Conservation (phyloP, 345 rosid genomes). For the Hevea brasiliensis region DNA sequence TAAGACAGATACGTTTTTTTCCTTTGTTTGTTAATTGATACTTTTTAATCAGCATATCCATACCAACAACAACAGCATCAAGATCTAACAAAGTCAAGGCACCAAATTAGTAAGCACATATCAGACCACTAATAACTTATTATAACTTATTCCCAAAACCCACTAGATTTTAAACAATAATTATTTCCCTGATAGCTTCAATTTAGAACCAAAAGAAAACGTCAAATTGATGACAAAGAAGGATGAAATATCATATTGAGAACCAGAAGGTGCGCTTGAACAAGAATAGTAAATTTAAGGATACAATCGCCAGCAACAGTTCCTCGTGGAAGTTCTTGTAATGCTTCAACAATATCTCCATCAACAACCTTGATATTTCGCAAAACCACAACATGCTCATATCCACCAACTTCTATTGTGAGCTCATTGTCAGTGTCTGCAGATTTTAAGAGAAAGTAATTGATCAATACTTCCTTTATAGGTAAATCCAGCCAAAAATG, state of each 20-base stretch:
- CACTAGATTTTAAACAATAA: background rate
- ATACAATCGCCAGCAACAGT: constrained; percentile 81
- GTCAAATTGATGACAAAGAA: constrained; percentile 7
- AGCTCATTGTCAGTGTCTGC: constrained; percentile 78
- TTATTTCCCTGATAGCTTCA: background rate
- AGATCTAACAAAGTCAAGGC: constrained; percentile 75
- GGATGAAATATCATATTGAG: background rate
- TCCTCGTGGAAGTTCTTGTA: constrained; percentile 72
- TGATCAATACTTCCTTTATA: constrained; percentile 9
- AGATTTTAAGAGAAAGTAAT: constrained; percentile 16
- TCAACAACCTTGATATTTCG: constrained; percentile 67
- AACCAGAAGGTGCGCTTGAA: constrained; percentile 11
- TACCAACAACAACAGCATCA: constrained; percentile 90
- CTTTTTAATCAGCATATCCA: constrained; percentile 88
- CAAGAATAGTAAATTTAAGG: constrained; percentile 30
- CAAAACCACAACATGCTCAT: constrained; percentile 61
- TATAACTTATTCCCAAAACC: background rate
- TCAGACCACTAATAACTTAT: background rate
- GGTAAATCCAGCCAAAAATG: background rate
- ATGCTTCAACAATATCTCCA: constrained; percentile 47
- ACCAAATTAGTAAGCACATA: constrained; percentile 11
- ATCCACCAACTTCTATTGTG: constrained; percentile 79
- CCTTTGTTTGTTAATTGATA: constrained; percentile 62
- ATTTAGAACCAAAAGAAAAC: background rate
- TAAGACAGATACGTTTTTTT: constrained; percentile 77